Evolutionary conservation across 495 filamentous ascomycete genomes (phyloP).

Genomic region (Oleoguttula mirabilis): DNA sequence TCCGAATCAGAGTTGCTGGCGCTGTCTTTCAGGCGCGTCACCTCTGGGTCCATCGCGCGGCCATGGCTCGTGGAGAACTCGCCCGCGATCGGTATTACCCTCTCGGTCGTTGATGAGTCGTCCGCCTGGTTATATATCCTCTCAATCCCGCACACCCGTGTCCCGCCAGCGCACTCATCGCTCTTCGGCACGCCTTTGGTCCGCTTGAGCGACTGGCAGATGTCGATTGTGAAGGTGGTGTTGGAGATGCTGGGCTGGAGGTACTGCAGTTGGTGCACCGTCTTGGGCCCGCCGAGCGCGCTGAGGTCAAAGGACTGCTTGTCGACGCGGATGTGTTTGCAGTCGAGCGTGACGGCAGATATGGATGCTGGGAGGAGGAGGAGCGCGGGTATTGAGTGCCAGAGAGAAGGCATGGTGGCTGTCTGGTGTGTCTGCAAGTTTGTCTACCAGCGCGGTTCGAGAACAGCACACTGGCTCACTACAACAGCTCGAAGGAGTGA

Average conservation of each 20-base stretch:
- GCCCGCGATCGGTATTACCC: conserved; percentile 63
- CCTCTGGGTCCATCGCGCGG: conserved; percentile 44
- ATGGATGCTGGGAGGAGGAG: conserved; percentile 38
- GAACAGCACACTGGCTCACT: too few relatives aligned
- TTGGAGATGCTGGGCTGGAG: conserved; percentile 42
- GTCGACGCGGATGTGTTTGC: conserved; percentile 47
- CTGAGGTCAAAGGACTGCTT: conserved; percentile 52
- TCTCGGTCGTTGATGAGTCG: conserved; percentile 32
- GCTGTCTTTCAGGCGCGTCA: conserved; percentile 48
- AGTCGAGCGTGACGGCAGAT: conserved; percentile 44
- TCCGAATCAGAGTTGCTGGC: conserved; percentile 44
- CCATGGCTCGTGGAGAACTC: conserved; percentile 44
- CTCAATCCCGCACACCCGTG: conserved; percentile 75
- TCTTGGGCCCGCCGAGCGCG: conserved; percentile 60
- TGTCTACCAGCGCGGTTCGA: too few relatives aligned
- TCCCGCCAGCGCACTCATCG: conserved; percentile 48
- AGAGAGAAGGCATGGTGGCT: too few relatives aligned
- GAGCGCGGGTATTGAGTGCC: too few relatives aligned
- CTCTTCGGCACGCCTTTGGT: conserved; percentile 35
- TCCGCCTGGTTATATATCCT: conserved; percentile 36
- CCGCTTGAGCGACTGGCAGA: conserved; percentile 55
- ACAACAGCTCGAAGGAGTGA: too few relatives aligned
- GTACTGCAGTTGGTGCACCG: conserved; percentile 44
- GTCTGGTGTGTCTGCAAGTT: too few relatives aligned
- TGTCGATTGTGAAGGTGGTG: conserved; percentile 79